phyloP scores from a whole-genome alignment of 2,329 filamentous ascomycete species.

The Aspergillus texensis region DNA sequence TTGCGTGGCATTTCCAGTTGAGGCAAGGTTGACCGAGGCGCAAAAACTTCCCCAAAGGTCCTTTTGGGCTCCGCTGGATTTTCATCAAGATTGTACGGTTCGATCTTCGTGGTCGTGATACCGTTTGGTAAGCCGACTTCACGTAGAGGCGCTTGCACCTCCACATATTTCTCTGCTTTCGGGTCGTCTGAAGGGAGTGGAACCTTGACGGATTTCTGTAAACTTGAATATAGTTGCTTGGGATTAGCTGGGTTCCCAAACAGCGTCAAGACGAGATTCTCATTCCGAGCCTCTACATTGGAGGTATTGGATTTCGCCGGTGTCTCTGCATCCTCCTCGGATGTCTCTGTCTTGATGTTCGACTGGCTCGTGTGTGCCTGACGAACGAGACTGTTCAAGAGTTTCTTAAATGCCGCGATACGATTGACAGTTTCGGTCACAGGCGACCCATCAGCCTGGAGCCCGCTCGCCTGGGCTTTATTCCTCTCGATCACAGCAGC shows the following conservation, averaged over 20 bases:
- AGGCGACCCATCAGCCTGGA: constrained; percentile 29
- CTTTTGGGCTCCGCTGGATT: constrained; percentile 34
- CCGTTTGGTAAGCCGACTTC: constrained; percentile 73
- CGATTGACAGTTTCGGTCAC: constrained; percentile 44
- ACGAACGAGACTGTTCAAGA: constrained; percentile 64
- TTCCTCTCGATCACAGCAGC: constrained; percentile 40
- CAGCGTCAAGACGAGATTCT: constrained; percentile 71
- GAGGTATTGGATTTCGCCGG: constrained; percentile 38
- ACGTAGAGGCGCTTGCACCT: constrained; percentile 55
- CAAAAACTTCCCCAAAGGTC: constrained; percentile 50
- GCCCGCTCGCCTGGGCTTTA: constrained; percentile 33
- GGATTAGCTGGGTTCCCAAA: constrained; percentile 74
- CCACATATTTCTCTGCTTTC: constrained; percentile 37
- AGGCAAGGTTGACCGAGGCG: constrained; percentile 40
- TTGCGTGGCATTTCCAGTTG: constrained; percentile 45
- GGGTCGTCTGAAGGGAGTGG: constrained; percentile 41
- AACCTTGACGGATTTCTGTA: constrained; percentile 58
- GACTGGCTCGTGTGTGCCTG: constrained; percentile 58
- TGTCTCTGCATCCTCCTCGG: constrained; percentile 39
- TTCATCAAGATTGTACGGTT: constrained; percentile 52
- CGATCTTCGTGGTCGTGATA: constrained; percentile 68
- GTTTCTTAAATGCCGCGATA: constrained; percentile 62
- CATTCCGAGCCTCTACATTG: constrained; percentile 48
- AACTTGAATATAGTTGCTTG: constrained; percentile 82
- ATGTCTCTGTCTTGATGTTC: constrained; percentile 36